Evolutionary conservation across 371 early-diverging fungal species (phyloP), one percentile per base, ranked within the genome.

Genomic region (Lichtheimia hyalospora): DNA sequence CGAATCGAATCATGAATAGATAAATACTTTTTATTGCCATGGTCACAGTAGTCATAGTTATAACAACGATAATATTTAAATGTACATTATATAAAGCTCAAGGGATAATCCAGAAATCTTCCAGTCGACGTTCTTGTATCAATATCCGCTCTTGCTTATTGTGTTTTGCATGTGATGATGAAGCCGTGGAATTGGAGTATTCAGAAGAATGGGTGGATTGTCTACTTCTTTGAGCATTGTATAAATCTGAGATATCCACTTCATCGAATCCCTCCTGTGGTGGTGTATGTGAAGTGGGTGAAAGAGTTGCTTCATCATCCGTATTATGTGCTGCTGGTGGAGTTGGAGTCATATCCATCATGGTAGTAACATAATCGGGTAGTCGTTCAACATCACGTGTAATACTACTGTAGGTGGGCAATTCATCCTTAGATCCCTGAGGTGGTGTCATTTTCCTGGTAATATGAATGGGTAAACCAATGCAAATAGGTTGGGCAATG

Each of bases 401-500:
- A 10, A 68, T 56, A 21, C 60, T 63, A 18, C 60, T 58, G 42
- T 71, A 71, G 6, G 61, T 61, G 3, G 72, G 72, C 24, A 71
- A 51, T 15, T 43, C 63, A 42, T 71, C 72, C 0, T 34, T 41
- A 13, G 56, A 28, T 12, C 24, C 48, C 14, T 49, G 39, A 0
- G 46, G 16, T 5, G 55, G 49, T 7, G 53, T 51, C 5, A 41
- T 5, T 5, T 10, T 25, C 5, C 58, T 49, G 23, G 71, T 70
- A 34, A 74, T 55, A 14, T 66, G 50, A 44, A 74, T 48, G 3
- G 74, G 74, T 23, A 67, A 39, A 5, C 74, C 74, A 23, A 74
- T 59, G 49, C 70, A 68, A 21, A 74, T 64, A 10, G 71, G 68
- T 27, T 23, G 40, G n/a, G n/a, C n/a, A 23, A 3, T 23, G 2